Evolutionary conservation across 2,329 filamentous ascomycete species (phyloP).

Genomic region (Pseudogymnoascus sp.): DNA sequence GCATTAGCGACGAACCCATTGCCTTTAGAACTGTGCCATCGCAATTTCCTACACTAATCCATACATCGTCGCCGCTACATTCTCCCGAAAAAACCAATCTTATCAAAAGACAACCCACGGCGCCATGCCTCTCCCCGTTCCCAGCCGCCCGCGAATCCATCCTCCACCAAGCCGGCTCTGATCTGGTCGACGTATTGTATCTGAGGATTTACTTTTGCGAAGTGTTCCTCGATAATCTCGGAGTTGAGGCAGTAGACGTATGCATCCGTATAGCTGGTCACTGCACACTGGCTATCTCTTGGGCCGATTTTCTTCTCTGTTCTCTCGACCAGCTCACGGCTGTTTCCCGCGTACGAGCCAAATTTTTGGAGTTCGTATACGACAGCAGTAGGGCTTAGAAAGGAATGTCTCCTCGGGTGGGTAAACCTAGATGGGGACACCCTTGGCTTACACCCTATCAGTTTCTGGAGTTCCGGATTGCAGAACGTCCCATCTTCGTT

Average conservation of each 20-base stretch:
- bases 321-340: background rate
- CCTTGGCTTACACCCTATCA: background rate
- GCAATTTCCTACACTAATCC: background rate
- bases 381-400: background rate
- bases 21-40: background rate
- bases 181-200: background rate
- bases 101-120: background rate
- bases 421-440: too few species aligned
- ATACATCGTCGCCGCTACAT: background rate
- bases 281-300: background rate
- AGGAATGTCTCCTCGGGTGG: too few species aligned
- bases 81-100: background rate
- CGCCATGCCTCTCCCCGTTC: background rate
- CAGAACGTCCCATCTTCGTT: slow-evolving; percentile 4
- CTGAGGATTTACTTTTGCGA: background rate
- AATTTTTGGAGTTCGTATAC: background rate
- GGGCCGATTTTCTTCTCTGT: background rate
- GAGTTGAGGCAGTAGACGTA: background rate
- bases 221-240: background rate
- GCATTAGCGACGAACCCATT: background rate
- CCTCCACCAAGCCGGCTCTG: background rate
- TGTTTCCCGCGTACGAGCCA: background rate
- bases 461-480: background rate
- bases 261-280: background rate
- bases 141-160: background rate